Base-by-base conservation (phyloP, 2,329 filamentous ascomycete genomes). In the Gnomoniopsis sp. region DNA sequence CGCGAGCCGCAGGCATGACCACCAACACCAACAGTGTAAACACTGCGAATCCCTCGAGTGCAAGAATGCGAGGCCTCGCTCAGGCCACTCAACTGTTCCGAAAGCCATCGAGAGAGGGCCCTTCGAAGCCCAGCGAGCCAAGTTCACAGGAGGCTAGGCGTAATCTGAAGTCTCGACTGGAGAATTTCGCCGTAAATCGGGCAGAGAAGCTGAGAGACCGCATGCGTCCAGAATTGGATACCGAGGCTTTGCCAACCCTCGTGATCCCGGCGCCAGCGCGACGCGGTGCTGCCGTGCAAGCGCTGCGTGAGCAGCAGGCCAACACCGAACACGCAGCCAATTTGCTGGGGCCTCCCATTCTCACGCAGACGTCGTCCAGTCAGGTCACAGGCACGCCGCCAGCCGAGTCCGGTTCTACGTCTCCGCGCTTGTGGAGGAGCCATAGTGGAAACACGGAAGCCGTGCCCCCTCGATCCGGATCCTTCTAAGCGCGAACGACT, bases 191-290 rank as follows among this genome's bases (percentile, higher is more conserved):
- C 1, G 82, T 77, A 1, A 79, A 76, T 8, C 84, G 87, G 62
- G 85, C 84, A 1, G 85, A 88, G 62, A 81, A 77, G 66, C 69
- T 87, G 6, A 75, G 83, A 11, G 84, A 87, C 56, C 79, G 75
- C 58, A 76, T 85, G 49, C 75, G 80, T 12, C 79, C 83, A 11
- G 79, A 78, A 0, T 76, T 79, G 0, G 79, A 83, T 64, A 83
- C 79, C 2, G 80, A 81, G 21, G 79, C 77, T 60, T 71, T 88
- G 19, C 83, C 84, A 1, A 78, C 85, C 1, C 84, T 77, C 19
- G 79, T 86, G 8, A 86, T 88, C 15, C 85, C 85, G 2, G 84
- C 85, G 1, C 85, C 85, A 19, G 77, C 79, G 38, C 77, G 85
- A n/a, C 75, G 78, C 58, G 83, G 84, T 6, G 78, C 80, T 0